Conservation (phyloP, 2,329 filamentous ascomycete species). For the Aspergillus amoenus region DNA sequence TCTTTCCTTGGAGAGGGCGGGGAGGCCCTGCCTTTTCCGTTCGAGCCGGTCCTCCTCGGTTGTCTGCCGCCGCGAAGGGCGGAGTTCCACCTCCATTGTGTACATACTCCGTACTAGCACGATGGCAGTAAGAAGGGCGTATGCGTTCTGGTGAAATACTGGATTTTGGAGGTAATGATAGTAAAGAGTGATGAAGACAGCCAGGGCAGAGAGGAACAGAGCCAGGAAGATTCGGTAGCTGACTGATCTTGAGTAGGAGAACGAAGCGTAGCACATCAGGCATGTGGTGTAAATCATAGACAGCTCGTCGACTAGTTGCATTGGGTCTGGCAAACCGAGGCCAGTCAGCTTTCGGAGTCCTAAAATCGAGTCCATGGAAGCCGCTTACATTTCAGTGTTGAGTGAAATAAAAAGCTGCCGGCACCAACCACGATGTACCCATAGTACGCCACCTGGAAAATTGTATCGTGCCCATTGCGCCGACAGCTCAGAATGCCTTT, state of each 20-base stretch:
- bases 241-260: slow-evolving; percentile 64
- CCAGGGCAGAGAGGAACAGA: slow-evolving; percentile 54
- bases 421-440: slow-evolving; percentile 62
- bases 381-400: slow-evolving; percentile 60
- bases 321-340: slow-evolving; percentile 54
- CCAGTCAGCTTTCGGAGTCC: slow-evolving; percentile 21
- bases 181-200: slow-evolving; percentile 71
- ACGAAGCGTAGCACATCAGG: slow-evolving; percentile 70
- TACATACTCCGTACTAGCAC: slow-evolving; percentile 73
- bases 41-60: slow-evolving; percentile 46
- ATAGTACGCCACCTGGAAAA: slow-evolving; percentile 69
- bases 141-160: slow-evolving; percentile 77
- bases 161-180: slow-evolving; percentile 83
- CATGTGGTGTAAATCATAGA: slow-evolving; percentile 73
- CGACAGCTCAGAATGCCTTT: slow-evolving; percentile 74
- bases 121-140: slow-evolving; percentile 68
- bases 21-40: slow-evolving; percentile 35
- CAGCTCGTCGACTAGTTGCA: slow-evolving; percentile 70
- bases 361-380: neutral
- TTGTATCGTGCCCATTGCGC: slow-evolving; percentile 68
- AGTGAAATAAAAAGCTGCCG: slow-evolving; percentile 64
- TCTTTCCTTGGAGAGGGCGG: slow-evolving; percentile 43
- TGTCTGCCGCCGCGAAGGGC: slow-evolving; percentile 57
- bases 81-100: slow-evolving; percentile 69
- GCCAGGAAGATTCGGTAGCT: slow-evolving; percentile 56